Conservation (phyloP, 2,329 filamentous ascomycete genomes). For the Fusarium sulawesiense region DNA sequence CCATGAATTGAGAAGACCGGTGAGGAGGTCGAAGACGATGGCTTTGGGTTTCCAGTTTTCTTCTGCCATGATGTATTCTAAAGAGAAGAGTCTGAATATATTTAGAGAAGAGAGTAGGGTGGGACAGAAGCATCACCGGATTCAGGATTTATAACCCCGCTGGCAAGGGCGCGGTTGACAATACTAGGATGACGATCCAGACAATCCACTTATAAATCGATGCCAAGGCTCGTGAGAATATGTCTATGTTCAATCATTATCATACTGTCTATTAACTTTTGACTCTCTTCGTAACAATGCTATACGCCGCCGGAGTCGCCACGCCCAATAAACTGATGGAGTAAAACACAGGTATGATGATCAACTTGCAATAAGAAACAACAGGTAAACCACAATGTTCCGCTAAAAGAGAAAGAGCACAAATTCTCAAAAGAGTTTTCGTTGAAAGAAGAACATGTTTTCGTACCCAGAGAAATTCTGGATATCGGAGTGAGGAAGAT, state of each 20-base stretch:
- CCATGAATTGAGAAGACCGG: conserved; percentile 55
- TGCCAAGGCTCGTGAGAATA: not conserved
- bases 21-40: conserved; percentile 56
- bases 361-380: not conserved
- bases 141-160: not conserved
- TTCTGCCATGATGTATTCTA: not conserved
- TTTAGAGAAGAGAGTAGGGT: not conserved
- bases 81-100: not conserved
- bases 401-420: accelerated
- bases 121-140: not conserved
- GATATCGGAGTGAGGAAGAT: not conserved
- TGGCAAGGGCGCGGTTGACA: not conserved
- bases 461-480: not conserved
- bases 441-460: not conserved
- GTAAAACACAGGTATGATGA: not conserved
- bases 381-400: not conserved
- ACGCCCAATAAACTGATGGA: not conserved
- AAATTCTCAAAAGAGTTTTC: not conserved
- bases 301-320: not conserved
- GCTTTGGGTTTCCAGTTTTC: conserved; percentile 48
- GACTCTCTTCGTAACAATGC: not conserved
- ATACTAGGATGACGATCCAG: not conserved
- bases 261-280: not conserved
- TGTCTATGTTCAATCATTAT: not conserved
- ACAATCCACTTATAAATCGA: not conserved